phyloP scores from a whole-genome alignment of 164 flowering plant species.

The Stephania cephalantha region DNA sequence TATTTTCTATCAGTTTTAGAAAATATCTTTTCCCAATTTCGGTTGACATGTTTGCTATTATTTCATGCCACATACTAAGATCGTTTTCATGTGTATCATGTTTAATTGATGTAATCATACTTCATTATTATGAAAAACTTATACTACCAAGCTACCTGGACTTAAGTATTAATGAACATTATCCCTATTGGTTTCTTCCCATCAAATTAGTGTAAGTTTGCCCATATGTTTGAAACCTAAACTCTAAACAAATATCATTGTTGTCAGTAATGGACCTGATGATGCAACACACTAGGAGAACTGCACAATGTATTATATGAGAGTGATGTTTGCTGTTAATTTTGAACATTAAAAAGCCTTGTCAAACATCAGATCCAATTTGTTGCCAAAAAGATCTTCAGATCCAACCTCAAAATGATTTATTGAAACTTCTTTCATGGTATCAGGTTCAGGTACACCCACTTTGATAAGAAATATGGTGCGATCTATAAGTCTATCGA shows the following conservation, averaged over 20 bases:
- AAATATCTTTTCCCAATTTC: no score
- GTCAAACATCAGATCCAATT: neutral
- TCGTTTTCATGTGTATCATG: neutral
- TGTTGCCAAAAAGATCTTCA: no score
- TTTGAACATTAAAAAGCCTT: neutral
- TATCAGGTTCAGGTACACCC: slow-evolving; percentile 63
- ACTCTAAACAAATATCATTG: neutral
- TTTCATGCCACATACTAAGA: neutral
- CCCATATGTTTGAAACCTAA: neutral
- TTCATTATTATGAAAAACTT: neutral
- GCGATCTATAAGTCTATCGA: slow-evolving; percentile 89
- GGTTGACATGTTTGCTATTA: neutral
- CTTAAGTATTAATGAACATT: no score
- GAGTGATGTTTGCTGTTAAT: neutral
- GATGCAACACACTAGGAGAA: neutral
- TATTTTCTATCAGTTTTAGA: no score
- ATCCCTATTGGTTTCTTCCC: neutral
- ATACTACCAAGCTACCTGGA: neutral
- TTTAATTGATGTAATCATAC: neutral
- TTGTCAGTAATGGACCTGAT: neutral
- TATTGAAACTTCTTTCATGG: neutral
- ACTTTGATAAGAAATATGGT: slow-evolving; percentile 78
- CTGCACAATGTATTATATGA: neutral
- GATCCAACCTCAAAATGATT: neutral
- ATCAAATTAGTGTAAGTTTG: neutral